Evolutionary conservation across 371 early-diverging fungal species (phyloP), one percentile per base, ranked within the genome.

Genomic region (Thermomucor indicae-seudaticae): DNA sequence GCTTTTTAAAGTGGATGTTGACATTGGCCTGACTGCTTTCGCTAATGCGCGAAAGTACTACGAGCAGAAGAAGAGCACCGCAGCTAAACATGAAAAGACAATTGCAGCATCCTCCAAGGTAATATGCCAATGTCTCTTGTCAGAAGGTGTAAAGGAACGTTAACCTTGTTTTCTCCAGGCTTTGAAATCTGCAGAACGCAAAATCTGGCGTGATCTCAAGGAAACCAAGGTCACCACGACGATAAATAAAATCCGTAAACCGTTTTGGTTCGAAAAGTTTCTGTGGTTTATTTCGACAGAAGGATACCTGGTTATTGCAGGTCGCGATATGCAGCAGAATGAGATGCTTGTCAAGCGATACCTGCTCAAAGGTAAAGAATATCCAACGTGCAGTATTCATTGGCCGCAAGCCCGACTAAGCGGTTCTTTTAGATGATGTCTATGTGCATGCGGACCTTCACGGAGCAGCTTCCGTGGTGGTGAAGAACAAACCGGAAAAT

Each of bases 231-330:
- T 84, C 20, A 87, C 85, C 5, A 80, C 87, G 0, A 72, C 85
- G 14, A 91, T 93, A 55, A 84, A 79, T 47, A 85, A 90, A 60
- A 83, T 88, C 39, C 90, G 99, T 56, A 95, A 93, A 53, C 88
- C 92, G 2, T 92, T 86, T 41, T 99, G 99, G 99, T 99, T 99
- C 78, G 99, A 99, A 69, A 98, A 97, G 78, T 99, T 98, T 59
- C 57, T 90, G 42, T 99, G 99, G 97, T 98, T 97, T 62, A 79
- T 99, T 25, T 87, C 92, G 4, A 89, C 94, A 0, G 98, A 99
- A 58, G 91, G 92, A 45, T 90, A 90, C 56, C 68, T 99, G 49
- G 89, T 99, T 14, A 81, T 99, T 60, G 97, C 93, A 27, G 99
- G 99, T 34, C 88, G 89, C 38, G 98, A 99, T 74, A 89, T 94